Evolutionary conservation across 2,329 filamentous ascomycete species (phyloP).

Genomic region (Xylariaceae sp.): DNA sequence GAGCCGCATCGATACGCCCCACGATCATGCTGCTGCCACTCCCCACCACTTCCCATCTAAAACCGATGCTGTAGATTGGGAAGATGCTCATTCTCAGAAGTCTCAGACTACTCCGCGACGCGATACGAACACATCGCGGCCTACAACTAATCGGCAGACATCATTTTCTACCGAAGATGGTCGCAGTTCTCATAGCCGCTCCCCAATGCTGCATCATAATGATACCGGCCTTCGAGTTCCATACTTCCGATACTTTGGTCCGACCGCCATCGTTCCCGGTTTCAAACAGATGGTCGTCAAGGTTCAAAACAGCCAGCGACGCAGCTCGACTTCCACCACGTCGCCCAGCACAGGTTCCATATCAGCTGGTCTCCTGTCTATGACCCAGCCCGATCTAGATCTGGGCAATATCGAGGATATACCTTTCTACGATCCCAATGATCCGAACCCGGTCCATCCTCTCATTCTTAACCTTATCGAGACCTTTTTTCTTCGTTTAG

Average conservation of each 20-base stretch:
- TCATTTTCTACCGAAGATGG: constrained; percentile 40
- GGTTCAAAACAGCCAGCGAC: constrained; percentile 62
- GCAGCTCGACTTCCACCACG: constrained; percentile 55
- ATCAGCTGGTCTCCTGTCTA: constrained; percentile 35
- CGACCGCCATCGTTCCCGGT: constrained; percentile 84
- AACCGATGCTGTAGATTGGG: constrained; percentile 30
- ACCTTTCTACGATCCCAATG: constrained; percentile 73
- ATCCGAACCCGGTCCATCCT: constrained; percentile 65
- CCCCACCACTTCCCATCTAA: constrained; percentile 28
- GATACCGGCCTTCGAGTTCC: constrained; percentile 63
- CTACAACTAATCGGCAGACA: constrained; percentile 29
- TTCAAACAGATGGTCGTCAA: constrained; percentile 91
- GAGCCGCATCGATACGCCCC: too few relatives aligned
- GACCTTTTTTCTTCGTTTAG: constrained; percentile 76
- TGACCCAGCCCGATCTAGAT: constrained; percentile 42
- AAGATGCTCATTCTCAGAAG: constrained; percentile 22
- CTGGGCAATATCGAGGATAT: constrained; percentile 47
- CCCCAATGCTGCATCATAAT: constrained; percentile 45
- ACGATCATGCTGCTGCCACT: constrained; percentile 20
- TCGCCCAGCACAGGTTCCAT: constrained; percentile 43
- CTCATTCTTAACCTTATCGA: constrained; percentile 74
- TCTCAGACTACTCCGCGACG: constrained; percentile 26
- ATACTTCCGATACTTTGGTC: constrained; percentile 87
- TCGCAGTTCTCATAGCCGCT: constrained; percentile 38
- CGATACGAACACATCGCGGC: constrained; percentile 21